These are phyloP conservation scores for Maudiozyma turicensis DNA, from an alignment of 805 yeast species.

Conservation along the genomic window DNA sequence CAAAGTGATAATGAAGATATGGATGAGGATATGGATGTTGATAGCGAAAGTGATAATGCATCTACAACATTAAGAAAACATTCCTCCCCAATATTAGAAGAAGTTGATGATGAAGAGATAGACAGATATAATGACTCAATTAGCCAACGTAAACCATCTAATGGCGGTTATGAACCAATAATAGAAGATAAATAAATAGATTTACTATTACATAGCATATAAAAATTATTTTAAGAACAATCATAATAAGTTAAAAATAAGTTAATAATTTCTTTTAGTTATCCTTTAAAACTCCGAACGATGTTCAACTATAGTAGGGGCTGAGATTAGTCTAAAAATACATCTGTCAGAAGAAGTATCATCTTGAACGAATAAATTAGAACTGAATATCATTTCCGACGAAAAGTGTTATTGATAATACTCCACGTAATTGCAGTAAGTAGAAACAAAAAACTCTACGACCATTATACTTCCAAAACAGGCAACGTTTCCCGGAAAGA, in stretches of 20 bases:
- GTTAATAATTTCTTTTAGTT: no score
- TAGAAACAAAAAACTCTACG: not conserved
- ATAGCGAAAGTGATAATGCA: not conserved
- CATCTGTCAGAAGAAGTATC: no score
- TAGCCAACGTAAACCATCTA: conserved; percentile 2
- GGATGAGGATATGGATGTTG: conserved; percentile 1
- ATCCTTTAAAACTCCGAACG: no score
- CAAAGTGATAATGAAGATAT: not conserved
- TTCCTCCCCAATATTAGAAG: conserved; percentile 23
- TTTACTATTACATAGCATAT: not conserved
- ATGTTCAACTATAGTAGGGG: no score
- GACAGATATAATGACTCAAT: conserved; percentile 20
- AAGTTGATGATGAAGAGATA: conserved; percentile 28
- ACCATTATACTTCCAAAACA: not conserved
- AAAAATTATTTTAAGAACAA: no score
- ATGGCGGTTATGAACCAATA: conserved; percentile 19
- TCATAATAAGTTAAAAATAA: no score
- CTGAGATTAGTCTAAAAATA: no score
- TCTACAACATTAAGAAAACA: conserved; percentile 1
- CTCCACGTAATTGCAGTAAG: no score
- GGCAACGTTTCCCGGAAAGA: not conserved
- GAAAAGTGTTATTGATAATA: no score
- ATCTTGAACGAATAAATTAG: no score
- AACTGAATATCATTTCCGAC: no score
- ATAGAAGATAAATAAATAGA: conserved; percentile 16